These are phyloP conservation scores for Ophiocordyceps australis DNA, from an alignment of 2,329 filamentous ascomycete genomes.

Conservation along the genomic window DNA sequence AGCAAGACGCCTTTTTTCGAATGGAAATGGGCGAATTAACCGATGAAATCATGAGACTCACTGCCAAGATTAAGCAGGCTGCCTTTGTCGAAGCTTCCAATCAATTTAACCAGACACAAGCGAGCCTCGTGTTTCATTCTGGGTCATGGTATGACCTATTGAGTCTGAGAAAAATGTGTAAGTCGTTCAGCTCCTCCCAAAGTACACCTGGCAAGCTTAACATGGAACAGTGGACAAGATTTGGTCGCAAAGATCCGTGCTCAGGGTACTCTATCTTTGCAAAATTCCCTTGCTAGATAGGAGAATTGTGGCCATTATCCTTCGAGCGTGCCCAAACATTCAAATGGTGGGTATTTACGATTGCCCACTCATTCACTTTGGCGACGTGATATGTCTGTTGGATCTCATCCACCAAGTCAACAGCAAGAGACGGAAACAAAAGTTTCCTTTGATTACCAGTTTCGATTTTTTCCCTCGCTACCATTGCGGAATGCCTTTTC, in stretches of 20 bases:
- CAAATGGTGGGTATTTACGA: constrained; percentile 16
- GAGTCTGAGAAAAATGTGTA: constrained; percentile 7
- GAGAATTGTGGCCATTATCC: constrained; percentile 14
- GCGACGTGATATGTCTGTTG: constrained; percentile 13
- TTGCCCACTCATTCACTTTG: constrained; percentile 17
- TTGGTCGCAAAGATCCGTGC: constrained; percentile 2
- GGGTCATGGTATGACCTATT: constrained; percentile 3
- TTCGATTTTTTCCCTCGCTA: constrained; percentile 17
- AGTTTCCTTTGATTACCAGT: constrained; percentile 4
- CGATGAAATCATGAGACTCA: constrained; percentile 1
- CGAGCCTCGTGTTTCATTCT: constrained; percentile 3
- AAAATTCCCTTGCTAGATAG: constrained; percentile 13
- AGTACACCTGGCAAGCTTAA: too few species aligned
- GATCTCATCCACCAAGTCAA: constrained; percentile 19
- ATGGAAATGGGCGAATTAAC: too few species aligned
- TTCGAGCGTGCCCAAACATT: constrained; percentile 12
- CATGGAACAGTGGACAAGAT: constrained; percentile 8
- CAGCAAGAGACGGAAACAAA: constrained; percentile 3
- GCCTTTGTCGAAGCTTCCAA: constrained; percentile 5
- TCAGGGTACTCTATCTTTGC: constrained; percentile 12
- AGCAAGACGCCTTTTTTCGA: too few species aligned
- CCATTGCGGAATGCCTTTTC: constrained; percentile 9
- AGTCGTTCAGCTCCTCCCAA: constrained; percentile 3
- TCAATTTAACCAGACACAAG: constrained; percentile 4
- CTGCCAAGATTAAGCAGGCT: constrained; percentile 1